Conservation (phyloP, 2,329 filamentous ascomycete genomes). For the Penicillium sp. region DNA sequence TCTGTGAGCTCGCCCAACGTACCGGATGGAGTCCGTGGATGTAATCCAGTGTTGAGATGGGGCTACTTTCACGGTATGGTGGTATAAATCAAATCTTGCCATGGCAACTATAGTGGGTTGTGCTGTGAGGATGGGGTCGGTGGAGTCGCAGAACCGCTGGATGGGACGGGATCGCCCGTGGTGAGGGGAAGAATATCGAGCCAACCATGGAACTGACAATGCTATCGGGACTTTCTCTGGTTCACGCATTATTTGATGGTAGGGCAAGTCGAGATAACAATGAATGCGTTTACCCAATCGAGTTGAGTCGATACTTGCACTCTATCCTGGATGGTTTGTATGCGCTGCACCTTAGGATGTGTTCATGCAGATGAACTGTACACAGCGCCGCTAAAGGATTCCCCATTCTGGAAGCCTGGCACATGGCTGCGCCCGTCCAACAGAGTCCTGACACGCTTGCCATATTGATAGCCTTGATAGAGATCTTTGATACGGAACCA, state of each 20-base stretch:
- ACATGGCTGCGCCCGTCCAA: constrained; percentile 22
- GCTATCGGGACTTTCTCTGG: background rate
- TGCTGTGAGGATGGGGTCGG: constrained; percentile 12
- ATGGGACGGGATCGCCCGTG: constrained; percentile 22
- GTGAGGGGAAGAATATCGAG: constrained; percentile 3
- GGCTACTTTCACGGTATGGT: background rate
- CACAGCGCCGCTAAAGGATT: constrained; percentile 1
- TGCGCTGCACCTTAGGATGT: constrained; percentile 11
- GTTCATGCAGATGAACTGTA: constrained; percentile 23
- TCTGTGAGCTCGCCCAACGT: constrained; percentile 26
- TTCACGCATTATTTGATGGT: background rate
- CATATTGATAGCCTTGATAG: constrained; percentile 1
- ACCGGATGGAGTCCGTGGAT: constrained; percentile 11
- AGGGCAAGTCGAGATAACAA: too few relatives aligned
- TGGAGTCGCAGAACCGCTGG: constrained; percentile 23
- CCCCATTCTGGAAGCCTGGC: constrained; percentile 20
- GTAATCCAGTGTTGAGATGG: constrained; percentile 4
- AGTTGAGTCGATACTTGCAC: constrained; percentile 5
- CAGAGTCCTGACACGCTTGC: constrained; percentile 13
- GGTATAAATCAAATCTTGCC: constrained; percentile 8
- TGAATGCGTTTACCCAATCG: background rate
- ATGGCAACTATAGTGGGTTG: constrained; percentile 19
- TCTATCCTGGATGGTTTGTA: constrained; percentile 2
- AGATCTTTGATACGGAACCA: background rate
- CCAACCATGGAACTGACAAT: constrained; percentile 19